Evolutionary conservation across 2,329 filamentous ascomycete species (phyloP).

Genomic region (Xylariaceae sp.): DNA sequence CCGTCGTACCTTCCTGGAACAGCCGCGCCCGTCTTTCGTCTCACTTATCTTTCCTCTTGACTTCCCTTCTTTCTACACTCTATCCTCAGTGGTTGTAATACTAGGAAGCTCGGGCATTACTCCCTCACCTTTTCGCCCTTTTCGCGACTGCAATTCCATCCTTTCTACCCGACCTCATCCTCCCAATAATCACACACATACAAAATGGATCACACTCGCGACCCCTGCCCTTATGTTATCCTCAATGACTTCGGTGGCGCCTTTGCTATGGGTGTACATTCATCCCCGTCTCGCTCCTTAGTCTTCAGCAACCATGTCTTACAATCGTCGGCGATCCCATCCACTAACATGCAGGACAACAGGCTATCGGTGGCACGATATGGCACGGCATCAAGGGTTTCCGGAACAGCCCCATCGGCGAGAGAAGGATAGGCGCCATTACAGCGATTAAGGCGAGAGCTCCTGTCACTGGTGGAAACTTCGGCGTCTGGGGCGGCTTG

Average conservation of each 20-base stretch:
- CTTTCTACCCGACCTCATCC: slow-evolving; percentile 3
- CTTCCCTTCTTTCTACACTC: not conserved
- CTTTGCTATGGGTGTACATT: slow-evolving; percentile 88
- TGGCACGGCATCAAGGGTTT: slow-evolving; percentile 65
- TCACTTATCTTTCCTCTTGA: slow-evolving; percentile 1
- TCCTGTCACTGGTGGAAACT: slow-evolving; percentile 94
- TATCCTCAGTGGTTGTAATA: too few species aligned
- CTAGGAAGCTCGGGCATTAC: too few species aligned
- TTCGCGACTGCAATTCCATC: not conserved
- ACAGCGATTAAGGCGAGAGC: slow-evolving; percentile 97
- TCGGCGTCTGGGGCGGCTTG: slow-evolving; percentile 94
- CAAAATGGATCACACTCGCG: slow-evolving; percentile 87
- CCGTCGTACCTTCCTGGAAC: not conserved
- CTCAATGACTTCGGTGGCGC: slow-evolving; percentile 97
- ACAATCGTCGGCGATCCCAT: not conserved
- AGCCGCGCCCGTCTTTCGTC: not conserved
- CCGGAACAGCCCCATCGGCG: slow-evolving; percentile 84
- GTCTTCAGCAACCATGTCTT: not conserved
- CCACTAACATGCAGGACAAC: slow-evolving; percentile 10
- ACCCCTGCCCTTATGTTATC: slow-evolving; percentile 95
- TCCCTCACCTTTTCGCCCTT: not conserved
- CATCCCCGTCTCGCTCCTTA: slow-evolving; percentile 4
- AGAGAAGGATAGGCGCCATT: slow-evolving; percentile 90
- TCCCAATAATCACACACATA: slow-evolving; percentile 2
- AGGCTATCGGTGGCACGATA: slow-evolving; percentile 31